Base-by-base conservation (phyloP, 1,284 basidiomycete species). In the Marasmius oreades region DNA sequence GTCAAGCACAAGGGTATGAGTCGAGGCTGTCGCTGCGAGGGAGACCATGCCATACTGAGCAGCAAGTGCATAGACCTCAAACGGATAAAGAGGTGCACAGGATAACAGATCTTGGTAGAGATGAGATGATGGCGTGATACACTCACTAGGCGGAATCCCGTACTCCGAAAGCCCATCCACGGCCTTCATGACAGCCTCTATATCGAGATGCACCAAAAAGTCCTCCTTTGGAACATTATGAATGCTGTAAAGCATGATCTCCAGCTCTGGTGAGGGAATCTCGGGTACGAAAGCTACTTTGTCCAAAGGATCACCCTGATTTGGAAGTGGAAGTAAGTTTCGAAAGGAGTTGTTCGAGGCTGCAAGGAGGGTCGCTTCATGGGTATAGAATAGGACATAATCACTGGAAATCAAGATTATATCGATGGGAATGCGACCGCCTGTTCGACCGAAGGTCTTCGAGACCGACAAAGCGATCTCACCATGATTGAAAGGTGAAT, bases 51-150 rank as follows among this genome's bases (percentile, higher is more conserved):
- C 54, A 18, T 51, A 36, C 11, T 42, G 34, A n/a, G 31, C 46
- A 20, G 45, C 46, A 22, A 55, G 23, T n/a, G 14, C 36, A 26
- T 55, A 50, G 23, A 50, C n/a, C 24, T 55, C 37, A 11, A 55
- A 33, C 20, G 54, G 54, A 24, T 55, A 24, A n/a, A 55, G 22
- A 8, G 54, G 12, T 1, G 47, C 34, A 26, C 34, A 22, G 14
- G 34, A 8, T 11, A 51, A 46, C 3, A 51, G 46, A 24, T 42
- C 7, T 11, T 50, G 22, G 24, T 39, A 55, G 4, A 55, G 22
- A 4, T 34, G 46, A 3, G 33, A 39, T 43, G 33, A 6, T 5
- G 46, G 22, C 26, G 14, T 39, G 31, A 51, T 43, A 7, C 5
- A 1, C 7, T 31, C 16, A 18, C 39, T 48, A 12, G 53, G 45